Percentiles rank a stretch among this genome's conserved stretches.
Conservation (phyloP, 495 filamentous ascomycete genomes). For the Ramalina peruviana region DNA sequence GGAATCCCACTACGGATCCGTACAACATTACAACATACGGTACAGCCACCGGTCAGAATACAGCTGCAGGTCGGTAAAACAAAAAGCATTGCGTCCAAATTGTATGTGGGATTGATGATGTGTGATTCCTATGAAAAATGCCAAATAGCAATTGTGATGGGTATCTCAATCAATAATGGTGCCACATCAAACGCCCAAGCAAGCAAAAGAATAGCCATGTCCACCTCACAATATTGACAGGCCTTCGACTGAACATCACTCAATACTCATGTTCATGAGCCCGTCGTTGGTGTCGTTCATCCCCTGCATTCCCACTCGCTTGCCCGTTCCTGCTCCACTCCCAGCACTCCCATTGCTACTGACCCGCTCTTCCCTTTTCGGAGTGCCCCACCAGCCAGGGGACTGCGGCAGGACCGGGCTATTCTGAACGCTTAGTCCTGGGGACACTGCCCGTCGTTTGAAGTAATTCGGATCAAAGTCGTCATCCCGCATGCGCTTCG, state of each 20-base stretch:
- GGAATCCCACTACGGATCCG: too few relatives aligned
- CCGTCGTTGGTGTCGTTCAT: constrained; percentile 94
- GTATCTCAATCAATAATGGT: too few relatives aligned
- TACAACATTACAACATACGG: too few relatives aligned
- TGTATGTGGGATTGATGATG: too few relatives aligned
- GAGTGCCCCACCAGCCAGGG: constrained; percentile 62
- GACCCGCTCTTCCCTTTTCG: constrained; percentile 41
- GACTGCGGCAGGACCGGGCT: constrained; percentile 73
- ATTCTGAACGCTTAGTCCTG: constrained; percentile 81
- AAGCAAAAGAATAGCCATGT: constrained; percentile 76
- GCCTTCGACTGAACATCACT: constrained; percentile 25
- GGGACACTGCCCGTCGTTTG: constrained; percentile 87
- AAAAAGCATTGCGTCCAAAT: too few relatives aligned
- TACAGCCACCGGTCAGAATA: too few relatives aligned
- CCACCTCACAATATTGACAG: background rate
- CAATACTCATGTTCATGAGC: constrained; percentile 95
- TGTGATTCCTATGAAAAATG: too few relatives aligned
- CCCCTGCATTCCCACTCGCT: constrained; percentile 78
- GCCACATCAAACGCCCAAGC: background rate
- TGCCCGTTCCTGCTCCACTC: constrained; percentile 30
- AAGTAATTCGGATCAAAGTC: constrained; percentile 81
- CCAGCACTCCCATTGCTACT: constrained; percentile 29
- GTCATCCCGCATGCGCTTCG: constrained; percentile 77
- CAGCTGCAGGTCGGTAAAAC: too few relatives aligned
- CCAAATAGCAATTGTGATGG: too few relatives aligned